These are phyloP conservation scores for Neofusicoccum umdonicola DNA, from an alignment of 2,329 filamentous ascomycete species.

Conservation along the genomic window DNA sequence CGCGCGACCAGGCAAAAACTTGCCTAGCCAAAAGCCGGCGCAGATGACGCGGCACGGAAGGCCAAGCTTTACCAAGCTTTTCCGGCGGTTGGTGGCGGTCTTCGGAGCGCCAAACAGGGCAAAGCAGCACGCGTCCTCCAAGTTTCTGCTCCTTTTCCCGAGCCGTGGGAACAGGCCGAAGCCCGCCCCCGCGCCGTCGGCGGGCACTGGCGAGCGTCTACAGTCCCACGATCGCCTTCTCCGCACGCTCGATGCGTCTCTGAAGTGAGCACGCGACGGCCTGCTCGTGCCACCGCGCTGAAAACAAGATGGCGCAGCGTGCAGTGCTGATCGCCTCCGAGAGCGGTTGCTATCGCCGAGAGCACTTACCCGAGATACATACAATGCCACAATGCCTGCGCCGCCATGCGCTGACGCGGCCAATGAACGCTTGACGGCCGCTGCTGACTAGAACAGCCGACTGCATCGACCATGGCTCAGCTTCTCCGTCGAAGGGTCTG, in stretches of 20 bases:
- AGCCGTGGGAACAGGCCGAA: neutral
- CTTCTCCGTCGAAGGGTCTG: neutral
- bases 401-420: conserved; percentile 2
- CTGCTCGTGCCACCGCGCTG: neutral
- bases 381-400: neutral
- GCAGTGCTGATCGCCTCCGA: neutral
- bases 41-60: neutral
- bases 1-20: neutral
- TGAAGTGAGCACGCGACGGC: neutral
- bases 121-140: neutral
- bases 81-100: neutral
- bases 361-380: neutral
- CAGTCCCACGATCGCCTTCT: neutral
- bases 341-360: neutral
- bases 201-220: neutral
- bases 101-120: neutral
- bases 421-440: neutral
- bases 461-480: conserved; percentile 1
- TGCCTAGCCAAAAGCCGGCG: neutral
- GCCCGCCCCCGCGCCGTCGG: too few species aligned
- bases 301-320: neutral
- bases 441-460: neutral
- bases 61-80: conserved; percentile 19
- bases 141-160: neutral
- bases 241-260: neutral